Evolutionary conservation across 129 eudicot genomes (phyloP), one percentile per base, ranked within the genome.

Genomic region (Erigeron canadensis): DNA sequence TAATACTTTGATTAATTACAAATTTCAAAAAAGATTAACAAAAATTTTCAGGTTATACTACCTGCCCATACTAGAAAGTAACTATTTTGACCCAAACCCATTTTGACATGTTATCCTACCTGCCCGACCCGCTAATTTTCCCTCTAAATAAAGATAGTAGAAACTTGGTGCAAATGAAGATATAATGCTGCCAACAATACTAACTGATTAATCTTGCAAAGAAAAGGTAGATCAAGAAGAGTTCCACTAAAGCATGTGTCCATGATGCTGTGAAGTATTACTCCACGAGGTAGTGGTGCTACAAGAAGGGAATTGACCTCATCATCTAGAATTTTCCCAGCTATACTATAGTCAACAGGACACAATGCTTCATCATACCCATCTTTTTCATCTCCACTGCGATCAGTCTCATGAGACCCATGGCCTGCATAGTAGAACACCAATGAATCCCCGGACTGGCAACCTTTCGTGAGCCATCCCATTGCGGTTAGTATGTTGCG

Each of bases 171-270:
- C 56, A 19, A 18, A 10, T 54, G 17, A 40, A 54, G 8, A 12
- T 62, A 16, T 51, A 61, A 61, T 8, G 23, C 11, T 73, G 34
- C 34, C 4, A 41, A 9, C 21, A 76, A 38, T 65, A 77, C 82
- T 77, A 10, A 89, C 96, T 71, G 60, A 74, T 82, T 68, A 45
- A 85, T 74, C 67, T 77, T 80, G 80, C 89, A 89, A 69, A 86
- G 57, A 69, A 74, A 84, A 59, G 86, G 88, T 10, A 89, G 81
- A 64, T 89, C 93, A 39, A 89, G 75, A 59, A 84, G 73, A 46
- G 93, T 89, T 77, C 96, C 96, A 59, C 90, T 82, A 80, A 59
- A 82, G 88, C 93, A 84, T 57, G 88, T 82, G 70, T 86, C 96
- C 44, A 89, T 80, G 77, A 89, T 82, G 73, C 86, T 82, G 22